Conservation (phyloP, 768 basidiomycete genomes). For the Exidia glandulosa region DNA sequence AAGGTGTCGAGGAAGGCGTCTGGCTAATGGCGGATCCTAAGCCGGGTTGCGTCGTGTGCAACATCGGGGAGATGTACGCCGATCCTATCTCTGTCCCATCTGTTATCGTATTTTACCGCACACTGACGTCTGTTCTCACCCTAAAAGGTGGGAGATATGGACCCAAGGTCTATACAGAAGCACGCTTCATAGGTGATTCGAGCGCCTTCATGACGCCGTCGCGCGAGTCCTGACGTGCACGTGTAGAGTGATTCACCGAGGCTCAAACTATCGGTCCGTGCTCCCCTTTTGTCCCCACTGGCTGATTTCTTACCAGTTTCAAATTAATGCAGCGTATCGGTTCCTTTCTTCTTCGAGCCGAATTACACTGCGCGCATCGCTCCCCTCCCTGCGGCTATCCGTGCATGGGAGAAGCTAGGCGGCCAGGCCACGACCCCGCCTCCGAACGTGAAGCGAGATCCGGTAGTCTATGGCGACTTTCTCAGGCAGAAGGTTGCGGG, state of each 20-base stretch:
- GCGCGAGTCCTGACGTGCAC: not conserved
- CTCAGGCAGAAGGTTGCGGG: constrained; percentile 57
- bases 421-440: not conserved
- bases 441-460: constrained; percentile 20
- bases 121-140: not conserved
- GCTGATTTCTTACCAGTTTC: not conserved
- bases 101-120: not conserved
- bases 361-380: constrained; percentile 63
- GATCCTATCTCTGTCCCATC: no score
- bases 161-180: constrained; percentile 77
- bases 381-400: constrained; percentile 51
- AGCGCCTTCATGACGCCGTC: not conserved
- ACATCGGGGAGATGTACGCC: constrained; percentile 86
- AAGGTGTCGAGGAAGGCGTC: constrained; percentile 44
- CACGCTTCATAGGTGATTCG: constrained; percentile 51
- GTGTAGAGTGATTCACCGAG: constrained; percentile 58
- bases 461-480: constrained; percentile 71
- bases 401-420: constrained; percentile 23
- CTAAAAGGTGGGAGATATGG: constrained; percentile 75
- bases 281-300: not conserved
- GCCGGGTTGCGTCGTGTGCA: constrained; percentile 76
- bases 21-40: constrained; percentile 86
- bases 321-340: constrained; percentile 25
- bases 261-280: constrained; percentile 59
- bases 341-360: constrained; percentile 93